phyloP scores from a whole-genome alignment of 768 basidiomycete genomes.

The Lactarius evosmus region DNA sequence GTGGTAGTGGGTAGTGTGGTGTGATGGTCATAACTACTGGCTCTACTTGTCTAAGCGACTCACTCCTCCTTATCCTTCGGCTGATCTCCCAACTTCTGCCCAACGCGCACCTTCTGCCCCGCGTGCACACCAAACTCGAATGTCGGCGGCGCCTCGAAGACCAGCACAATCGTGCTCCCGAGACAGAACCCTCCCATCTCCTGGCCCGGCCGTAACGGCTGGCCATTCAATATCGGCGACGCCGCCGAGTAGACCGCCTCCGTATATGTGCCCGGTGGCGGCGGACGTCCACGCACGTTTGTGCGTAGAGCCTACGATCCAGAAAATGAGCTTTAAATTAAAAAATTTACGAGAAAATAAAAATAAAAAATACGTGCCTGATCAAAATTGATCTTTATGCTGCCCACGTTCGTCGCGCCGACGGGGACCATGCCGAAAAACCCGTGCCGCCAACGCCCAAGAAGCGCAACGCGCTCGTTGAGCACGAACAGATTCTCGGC shows the following conservation, averaged over 20 bases:
- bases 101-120: slow-evolving; percentile 85
- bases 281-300: slow-evolving; percentile 70
- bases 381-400: slow-evolving; percentile 95
- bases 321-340: neutral
- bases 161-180: slow-evolving; percentile 93
- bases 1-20: neutral
- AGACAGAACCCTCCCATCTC: slow-evolving; percentile 98
- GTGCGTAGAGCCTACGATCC: slow-evolving; percentile 73
- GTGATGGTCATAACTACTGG: neutral
- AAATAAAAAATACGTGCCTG: slow-evolving; percentile 42
- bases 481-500: slow-evolving; percentile 91
- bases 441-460: slow-evolving; percentile 92
- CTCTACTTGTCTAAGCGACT: neutral
- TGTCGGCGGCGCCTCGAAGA: slow-evolving; percentile 87
- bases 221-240: slow-evolving; percentile 78
- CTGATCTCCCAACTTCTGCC: slow-evolving; percentile 70
- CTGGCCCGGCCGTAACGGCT: slow-evolving; percentile 82
- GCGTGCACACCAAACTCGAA: slow-evolving; percentile 76
- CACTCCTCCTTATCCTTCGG: slow-evolving; percentile 34
- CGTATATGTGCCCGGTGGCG: slow-evolving; percentile 80
- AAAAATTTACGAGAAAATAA: slow-evolving; percentile 3
- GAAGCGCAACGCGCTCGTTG: slow-evolving; percentile 95
- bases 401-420: slow-evolving; percentile 97
- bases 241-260: slow-evolving; percentile 91
- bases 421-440: slow-evolving; percentile 98